phyloP scores from a whole-genome alignment of 805 yeast genomes.

The Candida silvatica region DNA sequence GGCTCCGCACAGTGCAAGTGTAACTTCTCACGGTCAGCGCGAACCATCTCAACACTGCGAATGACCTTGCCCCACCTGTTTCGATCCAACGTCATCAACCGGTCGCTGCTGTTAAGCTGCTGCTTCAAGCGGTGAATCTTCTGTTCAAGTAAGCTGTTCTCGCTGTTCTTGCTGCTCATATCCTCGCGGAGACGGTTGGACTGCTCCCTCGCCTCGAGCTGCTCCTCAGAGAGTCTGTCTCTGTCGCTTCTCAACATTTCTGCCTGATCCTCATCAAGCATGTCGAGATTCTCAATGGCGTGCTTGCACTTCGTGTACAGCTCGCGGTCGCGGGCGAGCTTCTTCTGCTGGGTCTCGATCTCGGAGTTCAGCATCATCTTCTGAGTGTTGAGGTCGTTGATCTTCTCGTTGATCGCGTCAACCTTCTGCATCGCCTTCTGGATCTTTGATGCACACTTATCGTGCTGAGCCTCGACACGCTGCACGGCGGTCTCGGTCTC shows the following conservation, averaged over 20 bases:
- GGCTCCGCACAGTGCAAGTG: slow-evolving; percentile 56
- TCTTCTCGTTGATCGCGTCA: slow-evolving; percentile 14
- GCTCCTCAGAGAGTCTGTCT: slow-evolving; percentile 15
- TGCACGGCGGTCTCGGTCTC: slow-evolving; percentile 10
- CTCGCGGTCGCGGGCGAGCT: slow-evolving; percentile 20
- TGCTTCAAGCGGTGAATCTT: slow-evolving; percentile 6
- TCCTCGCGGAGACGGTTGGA: slow-evolving; percentile 10
- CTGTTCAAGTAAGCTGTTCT: slow-evolving; percentile 12
- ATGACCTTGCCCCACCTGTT: slow-evolving; percentile 17
- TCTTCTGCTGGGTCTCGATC: slow-evolving; percentile 28
- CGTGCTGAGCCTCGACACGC: slow-evolving; percentile 4
- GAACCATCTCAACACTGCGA: slow-evolving; percentile 34
- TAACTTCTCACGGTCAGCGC: slow-evolving; percentile 16
- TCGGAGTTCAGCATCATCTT: slow-evolving; percentile 26
- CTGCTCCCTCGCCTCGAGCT: slow-evolving; percentile 12
- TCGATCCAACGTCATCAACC: slow-evolving; percentile 35
- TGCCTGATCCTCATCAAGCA: slow-evolving; percentile 12
- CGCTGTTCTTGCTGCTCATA: slow-evolving; percentile 6
- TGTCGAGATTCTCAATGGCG: slow-evolving; percentile 7
- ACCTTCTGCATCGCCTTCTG: slow-evolving; percentile 4
- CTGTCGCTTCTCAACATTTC: slow-evolving; percentile 18
- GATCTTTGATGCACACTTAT: background rate
- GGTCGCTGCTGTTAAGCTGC: slow-evolving; percentile 37
- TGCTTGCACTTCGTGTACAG: slow-evolving; percentile 8
- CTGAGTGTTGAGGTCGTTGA: slow-evolving; percentile 23